A percentile compares a stretch with the other conserved stretches of the same genome.
Conservation (phyloP, 148 eudicot species). For the Rhododendron vialii region DNA sequence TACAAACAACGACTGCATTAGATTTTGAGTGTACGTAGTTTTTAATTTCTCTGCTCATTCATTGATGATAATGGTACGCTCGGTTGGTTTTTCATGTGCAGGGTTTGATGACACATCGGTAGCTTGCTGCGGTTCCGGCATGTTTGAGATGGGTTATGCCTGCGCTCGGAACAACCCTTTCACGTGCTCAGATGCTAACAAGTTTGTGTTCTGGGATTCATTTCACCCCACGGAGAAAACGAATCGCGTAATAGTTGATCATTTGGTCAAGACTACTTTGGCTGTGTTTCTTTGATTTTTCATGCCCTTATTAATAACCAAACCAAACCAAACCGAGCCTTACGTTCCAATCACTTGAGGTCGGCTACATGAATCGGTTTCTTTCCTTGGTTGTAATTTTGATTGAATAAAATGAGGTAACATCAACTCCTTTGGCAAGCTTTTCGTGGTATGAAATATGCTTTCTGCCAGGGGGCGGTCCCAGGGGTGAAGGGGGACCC, state of each 20-base stretch:
- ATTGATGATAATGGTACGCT: not conserved
- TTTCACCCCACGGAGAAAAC: conserved; percentile 24
- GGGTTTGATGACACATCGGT: conserved; percentile 9
- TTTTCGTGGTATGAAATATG: not conserved
- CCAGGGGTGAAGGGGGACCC: no score
- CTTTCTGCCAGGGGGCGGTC: no score
- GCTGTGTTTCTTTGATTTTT: not conserved
- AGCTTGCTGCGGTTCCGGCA: conserved; percentile 22
- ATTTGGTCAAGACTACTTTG: conserved; percentile 10
- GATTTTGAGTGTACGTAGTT: no score
- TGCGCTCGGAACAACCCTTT: conserved; percentile 9
- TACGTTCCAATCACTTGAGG: no score
- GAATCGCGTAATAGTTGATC: not conserved
- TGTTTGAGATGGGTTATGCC: conserved; percentile 25
- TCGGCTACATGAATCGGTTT: not conserved
- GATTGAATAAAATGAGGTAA: not conserved
- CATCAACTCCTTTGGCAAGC: not conserved
- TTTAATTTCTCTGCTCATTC: not conserved
- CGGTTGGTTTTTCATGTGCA: not conserved
- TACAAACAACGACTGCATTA: no score
- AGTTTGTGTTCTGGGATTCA: conserved; percentile 23
- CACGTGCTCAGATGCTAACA: conserved; percentile 17
- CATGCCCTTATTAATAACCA: not conserved
- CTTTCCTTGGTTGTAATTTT: not conserved
- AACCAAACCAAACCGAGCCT: no score